These are phyloP conservation scores for Naganishia kalamii DNA, from an alignment of 768 basidiomycete species.

Conservation along the genomic window DNA sequence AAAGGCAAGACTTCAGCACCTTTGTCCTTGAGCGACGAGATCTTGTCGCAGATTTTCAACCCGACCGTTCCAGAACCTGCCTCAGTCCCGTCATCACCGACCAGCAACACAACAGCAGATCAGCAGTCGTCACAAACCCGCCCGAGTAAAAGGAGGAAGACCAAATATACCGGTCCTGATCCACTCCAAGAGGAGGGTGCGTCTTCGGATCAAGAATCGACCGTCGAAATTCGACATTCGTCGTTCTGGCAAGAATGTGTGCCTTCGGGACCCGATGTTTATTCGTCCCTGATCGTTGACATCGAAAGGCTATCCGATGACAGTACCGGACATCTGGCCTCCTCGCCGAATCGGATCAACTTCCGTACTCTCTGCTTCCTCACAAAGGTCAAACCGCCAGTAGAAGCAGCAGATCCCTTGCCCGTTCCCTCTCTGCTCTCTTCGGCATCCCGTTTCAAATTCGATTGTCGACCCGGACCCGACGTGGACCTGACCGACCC, in stretches of 20 bases:
- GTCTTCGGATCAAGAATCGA: too few relatives aligned
- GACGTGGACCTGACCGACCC: not conserved
- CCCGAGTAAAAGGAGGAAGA: too few relatives aligned
- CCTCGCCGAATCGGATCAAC: not conserved
- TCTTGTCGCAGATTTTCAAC: not conserved
- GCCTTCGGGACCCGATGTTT: not conserved
- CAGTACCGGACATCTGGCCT: not conserved
- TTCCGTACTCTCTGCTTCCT: slow-evolving; percentile 7
- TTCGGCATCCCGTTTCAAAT: not conserved
- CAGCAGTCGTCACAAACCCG: too few relatives aligned
- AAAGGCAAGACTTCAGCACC: not conserved
- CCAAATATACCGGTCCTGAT: too few relatives aligned
- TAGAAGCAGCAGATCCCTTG: not conserved
- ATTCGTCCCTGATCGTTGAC: slow-evolving; percentile 1
- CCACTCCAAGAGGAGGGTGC: not conserved
- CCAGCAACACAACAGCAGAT: too few relatives aligned
- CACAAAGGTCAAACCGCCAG: not conserved
- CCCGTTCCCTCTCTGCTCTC: not conserved
- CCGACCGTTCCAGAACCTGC: not conserved
- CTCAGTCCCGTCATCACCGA: too few relatives aligned
- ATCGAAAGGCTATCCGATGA: not conserved
- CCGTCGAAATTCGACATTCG: not conserved
- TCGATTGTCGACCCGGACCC: not conserved
- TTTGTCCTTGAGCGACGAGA: not conserved
- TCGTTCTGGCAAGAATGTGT: not conserved